Conservation (phyloP, 1,284 basidiomycete species). For the Cryptococcus sp. region DNA sequence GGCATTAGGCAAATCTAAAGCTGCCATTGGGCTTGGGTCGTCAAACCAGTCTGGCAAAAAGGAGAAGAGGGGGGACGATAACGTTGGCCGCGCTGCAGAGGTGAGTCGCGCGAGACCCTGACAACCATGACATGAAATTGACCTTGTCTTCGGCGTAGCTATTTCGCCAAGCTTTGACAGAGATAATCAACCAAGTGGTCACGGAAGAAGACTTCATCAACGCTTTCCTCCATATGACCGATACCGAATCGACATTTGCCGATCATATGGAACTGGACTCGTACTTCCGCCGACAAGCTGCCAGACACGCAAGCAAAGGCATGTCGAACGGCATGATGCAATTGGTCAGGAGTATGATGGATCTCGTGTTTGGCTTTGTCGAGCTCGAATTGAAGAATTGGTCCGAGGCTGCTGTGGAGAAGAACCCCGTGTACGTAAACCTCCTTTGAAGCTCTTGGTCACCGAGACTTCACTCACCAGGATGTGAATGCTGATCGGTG, state of each 20-base stretch:
- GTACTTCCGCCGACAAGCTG: conserved; percentile 89
- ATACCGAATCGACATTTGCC: conserved; percentile 85
- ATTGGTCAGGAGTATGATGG: conserved; percentile 82
- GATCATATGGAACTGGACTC: conserved; percentile 94
- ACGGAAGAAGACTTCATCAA: conserved; percentile 86
- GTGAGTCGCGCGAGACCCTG: conserved; percentile 53
- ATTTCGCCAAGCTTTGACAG: conserved; percentile 71
- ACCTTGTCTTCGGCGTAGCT: conserved; percentile 58
- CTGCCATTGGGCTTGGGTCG: conserved; percentile 37
- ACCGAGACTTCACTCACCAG: too few relatives aligned
- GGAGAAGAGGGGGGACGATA: conserved; percentile 39
- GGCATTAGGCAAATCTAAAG: conserved; percentile 42
- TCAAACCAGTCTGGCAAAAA: conserved; percentile 49
- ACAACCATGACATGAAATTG: not conserved
- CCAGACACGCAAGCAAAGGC: conserved; percentile 61
- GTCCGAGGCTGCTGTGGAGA: conserved; percentile 74
- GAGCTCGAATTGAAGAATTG: conserved; percentile 79
- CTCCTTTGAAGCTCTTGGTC: too few relatives aligned
- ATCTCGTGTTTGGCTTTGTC: conserved; percentile 92
- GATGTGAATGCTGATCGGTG: too few relatives aligned
- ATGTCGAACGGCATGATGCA: conserved; percentile 71
- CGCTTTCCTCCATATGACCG: conserved; percentile 89
- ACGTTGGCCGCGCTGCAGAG: conserved; percentile 56
- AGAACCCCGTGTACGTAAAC: conserved; percentile 71
- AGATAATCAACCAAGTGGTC: conserved; percentile 73